Conservation (phyloP, 805 yeast species). For the Candida argentea region DNA sequence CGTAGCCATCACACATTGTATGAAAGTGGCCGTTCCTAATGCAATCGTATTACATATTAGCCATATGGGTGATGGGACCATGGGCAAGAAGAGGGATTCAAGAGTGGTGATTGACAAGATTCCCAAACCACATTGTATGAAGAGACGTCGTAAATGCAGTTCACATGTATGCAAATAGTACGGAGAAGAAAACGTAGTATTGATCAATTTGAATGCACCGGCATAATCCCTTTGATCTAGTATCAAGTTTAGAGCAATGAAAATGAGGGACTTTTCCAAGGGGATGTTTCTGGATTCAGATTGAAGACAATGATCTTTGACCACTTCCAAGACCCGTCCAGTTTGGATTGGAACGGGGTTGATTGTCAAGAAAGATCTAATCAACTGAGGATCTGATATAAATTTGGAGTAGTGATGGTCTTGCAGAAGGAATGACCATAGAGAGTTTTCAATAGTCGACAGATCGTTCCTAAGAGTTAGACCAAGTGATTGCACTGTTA, state of each 20-base stretch:
- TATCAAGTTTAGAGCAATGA: conserved; percentile 9
- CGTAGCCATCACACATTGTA: conserved; percentile 3
- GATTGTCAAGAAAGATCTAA: neutral
- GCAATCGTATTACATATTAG: conserved; percentile 3
- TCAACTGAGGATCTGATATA: conserved; percentile 1
- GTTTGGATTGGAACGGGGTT: neutral
- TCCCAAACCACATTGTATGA: no score
- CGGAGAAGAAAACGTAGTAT: conserved; percentile 12
- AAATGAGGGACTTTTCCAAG: no score
- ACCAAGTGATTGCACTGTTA: no score
- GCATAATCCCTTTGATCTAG: conserved; percentile 18
- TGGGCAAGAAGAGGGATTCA: conserved; percentile 9
- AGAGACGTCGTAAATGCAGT: no score
- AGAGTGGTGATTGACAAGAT: neutral
- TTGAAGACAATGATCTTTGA: no score
- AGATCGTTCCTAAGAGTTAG: no score
- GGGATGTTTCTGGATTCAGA: no score
- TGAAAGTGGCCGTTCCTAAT: no score
- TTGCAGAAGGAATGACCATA: no score
- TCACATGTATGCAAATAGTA: conserved; percentile 2
- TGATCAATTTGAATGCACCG: conserved; percentile 17
- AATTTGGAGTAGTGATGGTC: no score
- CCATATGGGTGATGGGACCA: conserved; percentile 8
- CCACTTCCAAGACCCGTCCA: no score
- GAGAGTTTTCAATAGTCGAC: no score